Conservation (phyloP, 176 grass and related monocot species). For the Musa troglodytarum region DNA sequence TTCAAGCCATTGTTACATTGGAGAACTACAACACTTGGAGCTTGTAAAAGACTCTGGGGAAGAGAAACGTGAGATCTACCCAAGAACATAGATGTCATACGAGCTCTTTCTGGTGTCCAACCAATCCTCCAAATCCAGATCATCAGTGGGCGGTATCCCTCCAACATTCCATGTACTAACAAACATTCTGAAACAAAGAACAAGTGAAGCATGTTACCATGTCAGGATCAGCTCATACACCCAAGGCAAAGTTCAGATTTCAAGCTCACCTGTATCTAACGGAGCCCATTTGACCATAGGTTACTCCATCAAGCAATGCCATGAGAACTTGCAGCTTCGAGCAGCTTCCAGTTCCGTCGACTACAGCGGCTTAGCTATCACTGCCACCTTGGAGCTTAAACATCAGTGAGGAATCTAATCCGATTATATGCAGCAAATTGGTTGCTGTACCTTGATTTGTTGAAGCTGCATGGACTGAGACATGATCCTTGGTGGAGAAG, state of each 20-base stretch:
- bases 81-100: slow-evolving; percentile 92
- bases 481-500: no score
- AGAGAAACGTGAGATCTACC: slow-evolving; percentile 27
- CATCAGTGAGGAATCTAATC: no score
- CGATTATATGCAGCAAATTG: no score
- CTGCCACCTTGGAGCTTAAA: no score
- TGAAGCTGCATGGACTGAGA: no score
- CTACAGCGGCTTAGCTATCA: no score
- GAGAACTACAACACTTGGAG: not conserved
- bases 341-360: no score
- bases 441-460: no score
- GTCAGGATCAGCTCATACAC: slow-evolving; percentile 1
- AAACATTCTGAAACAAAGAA: slow-evolving; percentile 42
- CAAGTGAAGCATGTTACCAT: slow-evolving; percentile 7
- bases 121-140: slow-evolving; percentile 84
- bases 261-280: not conserved
- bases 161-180: slow-evolving; percentile 89
- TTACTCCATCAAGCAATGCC: no score
- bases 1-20: not conserved
- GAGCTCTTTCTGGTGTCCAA: slow-evolving; percentile 42
- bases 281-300: not conserved
- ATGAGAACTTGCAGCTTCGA: no score
- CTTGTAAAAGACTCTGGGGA: not conserved
- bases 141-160: slow-evolving; percentile 47
- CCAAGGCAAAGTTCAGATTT: slow-evolving; percentile 4